A percentile compares a stretch with the other conserved stretches of the same genome.
These are phyloP conservation scores for Colletotrichum ledebouriae DNA, from an alignment of 2,329 filamentous ascomycete genomes.

Conservation along the genomic window DNA sequence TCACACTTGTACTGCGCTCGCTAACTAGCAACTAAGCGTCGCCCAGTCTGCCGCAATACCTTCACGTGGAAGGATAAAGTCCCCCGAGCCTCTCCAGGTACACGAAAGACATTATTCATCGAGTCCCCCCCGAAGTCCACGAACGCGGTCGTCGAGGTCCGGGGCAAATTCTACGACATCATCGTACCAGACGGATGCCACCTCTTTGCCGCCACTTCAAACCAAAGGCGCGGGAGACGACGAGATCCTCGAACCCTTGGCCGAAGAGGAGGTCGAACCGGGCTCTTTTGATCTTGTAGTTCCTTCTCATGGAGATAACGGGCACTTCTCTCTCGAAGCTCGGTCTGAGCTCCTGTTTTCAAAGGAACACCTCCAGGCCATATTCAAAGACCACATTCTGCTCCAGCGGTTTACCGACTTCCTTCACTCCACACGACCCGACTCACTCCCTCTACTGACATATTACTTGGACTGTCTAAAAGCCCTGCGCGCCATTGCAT, in stretches of 20 bases:
- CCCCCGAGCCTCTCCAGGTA: conserved; percentile 41
- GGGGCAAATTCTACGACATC: conserved; percentile 48
- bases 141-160: conserved; percentile 48
- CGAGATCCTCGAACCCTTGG: conserved; percentile 54
- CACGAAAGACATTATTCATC: conserved; percentile 45
- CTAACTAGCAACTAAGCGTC: conserved; percentile 15
- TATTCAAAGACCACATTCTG: conserved; percentile 74
- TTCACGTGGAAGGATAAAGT: conserved; percentile 27
- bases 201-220: conserved; percentile 44
- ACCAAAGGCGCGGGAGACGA: conserved; percentile 44
- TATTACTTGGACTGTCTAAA: conserved; percentile 82
- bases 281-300: conserved; percentile 54
- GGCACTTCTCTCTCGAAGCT: conserved; percentile 69
- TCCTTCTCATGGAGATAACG: conserved; percentile 43
- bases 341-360: conserved; percentile 77
- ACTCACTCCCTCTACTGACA: conserved; percentile 74
- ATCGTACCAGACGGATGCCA: conserved; percentile 47
- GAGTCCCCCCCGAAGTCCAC: conserved; percentile 47
- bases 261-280: conserved; percentile 53
- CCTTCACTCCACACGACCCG: conserved; percentile 69
- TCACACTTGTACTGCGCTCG: background rate
- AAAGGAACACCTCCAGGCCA: conserved; percentile 71
- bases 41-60: conserved; percentile 15
- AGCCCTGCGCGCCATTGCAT: conserved; percentile 77
- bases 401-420: conserved; percentile 78